phyloP scores from a whole-genome alignment of 2,329 filamentous ascomycete genomes.

The Colletotrichum agaves region DNA sequence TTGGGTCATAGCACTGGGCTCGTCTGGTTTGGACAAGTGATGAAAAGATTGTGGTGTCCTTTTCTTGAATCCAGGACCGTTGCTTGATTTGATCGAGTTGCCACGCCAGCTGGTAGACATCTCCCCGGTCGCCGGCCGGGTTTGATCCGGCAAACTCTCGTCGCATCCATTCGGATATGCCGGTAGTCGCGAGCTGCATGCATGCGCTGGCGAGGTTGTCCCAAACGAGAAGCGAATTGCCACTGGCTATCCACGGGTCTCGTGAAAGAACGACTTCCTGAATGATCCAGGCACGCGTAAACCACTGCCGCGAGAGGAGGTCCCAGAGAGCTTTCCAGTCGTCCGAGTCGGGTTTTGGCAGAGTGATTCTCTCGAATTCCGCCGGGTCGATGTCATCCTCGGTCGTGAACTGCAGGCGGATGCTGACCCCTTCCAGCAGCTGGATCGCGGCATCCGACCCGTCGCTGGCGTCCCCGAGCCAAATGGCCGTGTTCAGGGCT shows the following conservation, averaged over 20 bases:
- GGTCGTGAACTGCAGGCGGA: constrained; percentile 5
- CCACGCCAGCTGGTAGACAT: constrained; percentile 10
- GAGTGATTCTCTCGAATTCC: background rate
- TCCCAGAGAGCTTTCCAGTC: background rate
- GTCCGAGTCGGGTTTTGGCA: background rate
- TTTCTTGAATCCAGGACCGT: background rate
- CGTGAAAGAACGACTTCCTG: constrained; percentile 27
- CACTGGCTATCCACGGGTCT: constrained; percentile 23
- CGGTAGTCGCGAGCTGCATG: constrained; percentile 5
- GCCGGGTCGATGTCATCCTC: background rate
- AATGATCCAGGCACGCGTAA: constrained; percentile 20
- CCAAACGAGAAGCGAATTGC: background rate
- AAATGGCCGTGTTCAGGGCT: constrained; percentile 23
- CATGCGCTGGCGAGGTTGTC: background rate
- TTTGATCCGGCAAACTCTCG: background rate
- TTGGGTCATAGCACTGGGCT: constrained; percentile 4
- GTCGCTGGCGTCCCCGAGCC: constrained; percentile 40
- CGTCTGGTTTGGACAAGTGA: background rate
- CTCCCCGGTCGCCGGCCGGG: background rate
- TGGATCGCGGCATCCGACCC: constrained; percentile 40
- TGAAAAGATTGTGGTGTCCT: background rate
- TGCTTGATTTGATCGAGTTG: constrained; percentile 7
- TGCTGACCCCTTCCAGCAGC: constrained; percentile 5
- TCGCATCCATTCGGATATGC: constrained; percentile 11
- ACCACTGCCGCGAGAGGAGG: constrained; percentile 21